A percentile compares a stretch with the other conserved stretches of the same genome.
Evolutionary conservation across 805 yeast genomes (phyloP).

Genomic region (Yamadazyma sp.): DNA sequence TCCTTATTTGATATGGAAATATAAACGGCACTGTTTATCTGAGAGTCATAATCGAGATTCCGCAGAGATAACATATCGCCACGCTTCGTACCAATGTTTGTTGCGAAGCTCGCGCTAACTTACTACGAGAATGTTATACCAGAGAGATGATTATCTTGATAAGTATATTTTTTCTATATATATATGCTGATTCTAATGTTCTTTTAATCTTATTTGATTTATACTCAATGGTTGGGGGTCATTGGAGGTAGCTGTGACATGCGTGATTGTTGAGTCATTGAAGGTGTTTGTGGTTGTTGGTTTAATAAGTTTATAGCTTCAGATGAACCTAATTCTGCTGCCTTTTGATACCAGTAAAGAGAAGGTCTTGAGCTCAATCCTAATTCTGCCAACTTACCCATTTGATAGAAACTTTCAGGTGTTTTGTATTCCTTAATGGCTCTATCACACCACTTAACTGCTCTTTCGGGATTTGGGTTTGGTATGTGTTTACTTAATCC

Average conservation of each 20-base stretch:
- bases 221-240: too few species aligned
- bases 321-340: conserved; percentile 31
- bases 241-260: too few species aligned
- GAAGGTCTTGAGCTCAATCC: conserved; percentile 29
- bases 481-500: conserved; percentile 36
- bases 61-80: too few species aligned
- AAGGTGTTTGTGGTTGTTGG: neutral
- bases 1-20: too few species aligned
- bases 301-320: conserved; percentile 5
- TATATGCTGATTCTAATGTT: too few species aligned
- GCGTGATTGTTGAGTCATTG: too few species aligned
- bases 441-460: conserved; percentile 42
- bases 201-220: too few species aligned
- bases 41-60: too few species aligned
- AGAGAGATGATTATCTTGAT: too few species aligned
- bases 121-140: neutral
- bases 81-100: neutral
- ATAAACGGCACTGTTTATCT: too few species aligned
- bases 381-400: conserved; percentile 39
- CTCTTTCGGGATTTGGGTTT: conserved; percentile 31
- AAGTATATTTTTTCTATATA: too few species aligned
- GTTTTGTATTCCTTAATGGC: conserved; percentile 37
- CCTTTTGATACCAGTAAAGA: conserved; percentile 29
- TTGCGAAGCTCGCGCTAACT: neutral
- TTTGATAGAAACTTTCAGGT: conserved; percentile 37